Percentiles rank a stretch among this genome's conserved stretches.
phyloP scores from a whole-genome alignment of 768 basidiomycete species.

The Austroboletus eburneus region DNA sequence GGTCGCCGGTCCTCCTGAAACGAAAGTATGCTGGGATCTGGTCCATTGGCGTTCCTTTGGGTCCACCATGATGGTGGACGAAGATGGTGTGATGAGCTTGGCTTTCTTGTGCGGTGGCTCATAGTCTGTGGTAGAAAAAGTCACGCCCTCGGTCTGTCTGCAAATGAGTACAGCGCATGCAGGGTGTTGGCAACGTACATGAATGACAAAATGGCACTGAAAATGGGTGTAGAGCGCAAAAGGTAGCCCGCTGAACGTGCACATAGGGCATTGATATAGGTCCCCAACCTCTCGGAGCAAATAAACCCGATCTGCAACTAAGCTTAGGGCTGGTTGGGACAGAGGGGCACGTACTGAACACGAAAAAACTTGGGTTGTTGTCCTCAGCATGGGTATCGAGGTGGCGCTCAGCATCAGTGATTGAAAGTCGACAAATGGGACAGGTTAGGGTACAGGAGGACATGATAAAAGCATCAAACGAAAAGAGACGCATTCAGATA shows the following conservation, averaged over 20 bases:
- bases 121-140: too few species aligned
- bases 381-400: background rate
- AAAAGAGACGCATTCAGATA: too few species aligned
- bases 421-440: background rate
- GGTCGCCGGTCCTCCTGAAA: background rate
- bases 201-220: background rate
- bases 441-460: background rate
- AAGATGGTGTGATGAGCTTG: too few species aligned
- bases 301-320: background rate
- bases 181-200: background rate
- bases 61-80: too few species aligned
- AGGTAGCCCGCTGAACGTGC: background rate
- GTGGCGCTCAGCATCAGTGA: background rate
- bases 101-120: too few species aligned
- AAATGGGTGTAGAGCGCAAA: background rate
- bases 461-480: too few species aligned
- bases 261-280: background rate
- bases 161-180: too few species aligned
- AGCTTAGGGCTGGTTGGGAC: background rate
- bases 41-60: too few species aligned
- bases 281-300: background rate
- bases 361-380: background rate
- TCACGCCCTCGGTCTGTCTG: too few species aligned
- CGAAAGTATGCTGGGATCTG: too few species aligned
- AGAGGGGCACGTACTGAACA: background rate